phyloP scores from a whole-genome alignment of 306 rosid species.

The Luffa acutangula region DNA sequence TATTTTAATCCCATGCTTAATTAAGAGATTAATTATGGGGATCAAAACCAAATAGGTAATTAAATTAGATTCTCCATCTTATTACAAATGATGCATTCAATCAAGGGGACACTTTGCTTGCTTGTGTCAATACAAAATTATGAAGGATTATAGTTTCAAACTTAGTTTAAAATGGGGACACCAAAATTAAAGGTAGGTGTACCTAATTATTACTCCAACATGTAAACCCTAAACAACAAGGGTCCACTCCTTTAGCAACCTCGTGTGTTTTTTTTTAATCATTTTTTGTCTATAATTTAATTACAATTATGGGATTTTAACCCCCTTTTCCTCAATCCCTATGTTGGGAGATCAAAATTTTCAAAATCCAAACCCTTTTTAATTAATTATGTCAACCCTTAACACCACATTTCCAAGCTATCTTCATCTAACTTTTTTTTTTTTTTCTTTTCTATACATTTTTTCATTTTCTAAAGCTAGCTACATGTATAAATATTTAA shows the following conservation, averaged over 20 bases:
- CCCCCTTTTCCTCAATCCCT: slow-evolving; percentile 2
- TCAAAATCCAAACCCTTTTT: not conserved
- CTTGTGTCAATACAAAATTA: slow-evolving; percentile 48
- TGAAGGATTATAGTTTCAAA: slow-evolving; percentile 18
- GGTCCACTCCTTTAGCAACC: slow-evolving; percentile 18
- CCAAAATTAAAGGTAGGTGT: slow-evolving; percentile 39
- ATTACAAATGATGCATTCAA: slow-evolving; percentile 27
- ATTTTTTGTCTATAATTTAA: not conserved
- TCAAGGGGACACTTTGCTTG: slow-evolving; percentile 65
- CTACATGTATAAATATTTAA: too few relatives aligned
- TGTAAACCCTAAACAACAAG: slow-evolving; percentile 23
- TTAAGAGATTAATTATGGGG: too few relatives aligned
- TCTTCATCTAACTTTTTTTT: not conserved
- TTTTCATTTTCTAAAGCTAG: not conserved
- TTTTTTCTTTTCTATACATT: too few relatives aligned
- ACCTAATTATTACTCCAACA: slow-evolving; percentile 32
- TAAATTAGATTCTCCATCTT: not conserved
- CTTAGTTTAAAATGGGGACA: slow-evolving; percentile 14
- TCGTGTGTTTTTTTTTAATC: not conserved
- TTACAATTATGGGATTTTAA: not conserved
- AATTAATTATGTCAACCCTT: not conserved
- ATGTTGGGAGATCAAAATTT: not conserved
- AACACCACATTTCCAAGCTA: not conserved
- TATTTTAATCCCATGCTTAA: too few relatives aligned
- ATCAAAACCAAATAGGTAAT: not conserved